These are phyloP conservation scores for Mortierella antarctica DNA, from an alignment of 192 early-diverging fungal genomes.

Conservation along the genomic window DNA sequence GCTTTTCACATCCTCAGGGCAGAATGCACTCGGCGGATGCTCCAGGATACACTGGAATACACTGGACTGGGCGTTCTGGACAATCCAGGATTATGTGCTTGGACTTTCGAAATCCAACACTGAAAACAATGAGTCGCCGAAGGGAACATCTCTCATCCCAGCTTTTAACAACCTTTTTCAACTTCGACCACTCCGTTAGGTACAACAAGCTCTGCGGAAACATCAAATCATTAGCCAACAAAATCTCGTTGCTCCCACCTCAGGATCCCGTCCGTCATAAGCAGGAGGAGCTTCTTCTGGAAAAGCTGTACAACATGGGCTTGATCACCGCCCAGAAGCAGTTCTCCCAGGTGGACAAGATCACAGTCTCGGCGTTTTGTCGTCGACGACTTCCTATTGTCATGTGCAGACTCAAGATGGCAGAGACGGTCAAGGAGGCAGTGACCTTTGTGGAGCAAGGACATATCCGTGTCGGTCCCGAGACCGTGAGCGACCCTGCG, in stretches of 20 bases:
- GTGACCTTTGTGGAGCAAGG: slow-evolving; percentile 94
- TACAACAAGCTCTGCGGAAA: slow-evolving; percentile 88
- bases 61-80: too few relatives aligned
- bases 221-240: slow-evolving; percentile 85
- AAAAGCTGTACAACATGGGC: slow-evolving; percentile 90
- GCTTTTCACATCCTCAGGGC: neutral
- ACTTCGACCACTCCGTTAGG: slow-evolving; percentile 38
- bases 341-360: slow-evolving; percentile 81
- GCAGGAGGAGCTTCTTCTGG: slow-evolving; percentile 82
- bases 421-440: slow-evolving; percentile 91
- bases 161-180: neutral
- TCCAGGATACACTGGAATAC: too few relatives aligned
- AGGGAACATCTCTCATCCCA: too few relatives aligned
- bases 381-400: slow-evolving; percentile 88
- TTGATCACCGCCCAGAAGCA: slow-evolving; percentile 81
- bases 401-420: slow-evolving; percentile 96
- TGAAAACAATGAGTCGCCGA: neutral
- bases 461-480: slow-evolving; percentile 93
- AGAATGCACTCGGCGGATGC: neutral
- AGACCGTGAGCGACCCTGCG: slow-evolving; percentile 91
- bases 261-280: slow-evolving; percentile 81
- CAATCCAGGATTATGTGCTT: too few relatives aligned
- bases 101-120: neutral
- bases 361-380: slow-evolving; percentile 91
- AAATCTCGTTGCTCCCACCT: slow-evolving; percentile 86